Base-by-base conservation (phyloP, 2,329 filamentous ascomycete genomes). In the Diaporthe vaccinii region DNA sequence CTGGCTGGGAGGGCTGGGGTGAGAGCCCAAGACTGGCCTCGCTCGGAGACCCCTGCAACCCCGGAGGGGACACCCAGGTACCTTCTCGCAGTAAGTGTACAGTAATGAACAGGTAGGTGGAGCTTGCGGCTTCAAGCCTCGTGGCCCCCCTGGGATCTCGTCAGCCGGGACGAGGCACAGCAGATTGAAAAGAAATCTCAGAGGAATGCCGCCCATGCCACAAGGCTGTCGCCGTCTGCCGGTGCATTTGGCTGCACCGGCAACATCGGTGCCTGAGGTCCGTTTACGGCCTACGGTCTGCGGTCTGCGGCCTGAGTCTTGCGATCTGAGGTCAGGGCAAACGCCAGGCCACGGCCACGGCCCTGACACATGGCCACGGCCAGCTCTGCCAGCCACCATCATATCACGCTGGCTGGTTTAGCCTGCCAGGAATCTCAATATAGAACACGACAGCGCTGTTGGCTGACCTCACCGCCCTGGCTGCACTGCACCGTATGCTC, bases 121-220 rank as follows among this genome's bases (percentile, higher is more conserved):
- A 69, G 65, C 65, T 55, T 34, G 65, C 49, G n/a, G 34, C 65
- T 28, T 62, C 49, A 57, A 41, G 46, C 46, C 71, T 73, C 71
- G 58, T 65, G 58, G 71, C 44, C 55, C 71, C 58, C 71, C 71
- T 65, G 58, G 58, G 14, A 62, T 73, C 65, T 69, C 65, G 58
- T 73, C 71, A 73, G 71, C 71, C 46, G 71, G 61, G 58, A 73
- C 46, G 58, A 73, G 71, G 71, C 58, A 65, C 34, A 57, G 46
- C 70, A 44, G 51, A 55, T 17, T 41, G 25, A 31, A 25, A 25
- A 53, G 46, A 53, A 53, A 68, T 39, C 62, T 69, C n/a, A 15
- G 55, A 55, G 65, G 65, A 69, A 69, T 55, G n/a, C 49, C 46
- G 49, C 65, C 65, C 65, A 55, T 55, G 65, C 49, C 65, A 69